phyloP scores from a whole-genome alignment of 2,329 filamentous ascomycete species.

The Stemphylium beticola region DNA sequence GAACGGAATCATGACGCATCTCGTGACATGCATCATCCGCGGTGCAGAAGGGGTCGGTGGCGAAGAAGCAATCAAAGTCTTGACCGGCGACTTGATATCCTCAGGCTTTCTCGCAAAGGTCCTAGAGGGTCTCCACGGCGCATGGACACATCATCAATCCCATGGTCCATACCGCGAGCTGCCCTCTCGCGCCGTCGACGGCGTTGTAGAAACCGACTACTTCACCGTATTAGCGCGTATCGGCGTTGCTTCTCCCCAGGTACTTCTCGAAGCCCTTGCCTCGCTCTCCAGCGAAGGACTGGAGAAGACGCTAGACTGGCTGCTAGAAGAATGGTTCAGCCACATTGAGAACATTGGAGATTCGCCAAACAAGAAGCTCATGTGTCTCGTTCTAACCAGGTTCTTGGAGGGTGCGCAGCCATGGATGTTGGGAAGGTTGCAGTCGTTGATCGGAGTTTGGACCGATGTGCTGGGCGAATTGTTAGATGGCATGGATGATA shows the following conservation, averaged over 20 bases:
- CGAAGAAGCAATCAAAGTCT: constrained; percentile 59
- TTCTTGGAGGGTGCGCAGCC: constrained; percentile 68
- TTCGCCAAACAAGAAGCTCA: constrained; percentile 71
- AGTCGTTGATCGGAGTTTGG: constrained; percentile 79
- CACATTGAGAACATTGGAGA: constrained; percentile 73
- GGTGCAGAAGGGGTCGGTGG: constrained; percentile 57
- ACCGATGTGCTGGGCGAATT: constrained; percentile 72
- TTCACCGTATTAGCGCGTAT: constrained; percentile 82
- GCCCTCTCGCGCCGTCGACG: constrained; percentile 71
- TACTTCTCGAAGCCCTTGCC: constrained; percentile 66
- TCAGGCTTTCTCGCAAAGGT: constrained; percentile 64
- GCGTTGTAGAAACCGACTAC: constrained; percentile 82
- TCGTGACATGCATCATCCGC: constrained; percentile 58
- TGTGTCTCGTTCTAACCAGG: constrained; percentile 73
- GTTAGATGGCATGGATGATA: constrained; percentile 63
- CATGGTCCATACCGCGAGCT: constrained; percentile 73
- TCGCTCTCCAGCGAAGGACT: constrained; percentile 28
- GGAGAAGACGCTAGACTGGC: constrained; percentile 52
- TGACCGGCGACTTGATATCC: constrained; percentile 62
- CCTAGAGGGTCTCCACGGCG: constrained; percentile 51
- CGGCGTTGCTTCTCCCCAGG: constrained; percentile 71
- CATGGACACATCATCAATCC: constrained; percentile 69
- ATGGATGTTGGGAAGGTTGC: constrained; percentile 66
- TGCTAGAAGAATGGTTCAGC: constrained; percentile 68
- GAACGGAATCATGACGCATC: constrained; percentile 54